These are phyloP conservation scores for Penicillium soppii DNA, from an alignment of 495 filamentous ascomycete species.

Conservation along the genomic window DNA sequence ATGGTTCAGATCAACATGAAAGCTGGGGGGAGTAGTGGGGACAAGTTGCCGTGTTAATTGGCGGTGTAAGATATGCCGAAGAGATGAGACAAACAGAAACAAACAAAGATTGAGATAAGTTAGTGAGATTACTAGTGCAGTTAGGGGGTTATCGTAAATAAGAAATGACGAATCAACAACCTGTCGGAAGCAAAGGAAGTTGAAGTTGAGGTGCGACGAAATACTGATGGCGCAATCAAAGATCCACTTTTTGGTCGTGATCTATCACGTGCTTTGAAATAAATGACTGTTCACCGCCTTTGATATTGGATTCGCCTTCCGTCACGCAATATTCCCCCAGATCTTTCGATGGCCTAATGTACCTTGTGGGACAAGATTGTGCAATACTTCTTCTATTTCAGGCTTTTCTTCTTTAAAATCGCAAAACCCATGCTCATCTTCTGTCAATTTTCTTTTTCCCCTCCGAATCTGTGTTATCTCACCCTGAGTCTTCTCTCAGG, in stretches of 20 bases:
- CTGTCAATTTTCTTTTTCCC: too few species aligned
- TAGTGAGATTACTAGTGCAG: too few species aligned
- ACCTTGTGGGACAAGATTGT: slow-evolving; percentile 1
- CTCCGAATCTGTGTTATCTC: neutral
- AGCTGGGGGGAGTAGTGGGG: neutral
- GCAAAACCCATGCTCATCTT: too few species aligned
- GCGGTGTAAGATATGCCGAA: neutral
- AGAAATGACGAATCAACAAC: neutral
- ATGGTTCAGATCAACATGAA: neutral
- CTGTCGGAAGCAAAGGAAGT: neutral
- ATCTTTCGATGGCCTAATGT: neutral
- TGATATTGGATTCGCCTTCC: neutral
- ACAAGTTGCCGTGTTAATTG: too few species aligned
- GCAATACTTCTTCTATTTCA: neutral
- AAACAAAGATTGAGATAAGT: too few species aligned
- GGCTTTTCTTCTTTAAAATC: neutral
- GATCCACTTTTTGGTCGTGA: too few species aligned
- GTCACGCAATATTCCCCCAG: slow-evolving; percentile 1
- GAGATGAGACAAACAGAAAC: neutral
- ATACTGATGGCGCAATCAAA: slow-evolving; percentile 6
- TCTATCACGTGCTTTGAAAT: slow-evolving; percentile 8
- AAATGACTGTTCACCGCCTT: neutral
- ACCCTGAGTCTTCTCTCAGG: neutral
- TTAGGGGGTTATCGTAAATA: too few species aligned
- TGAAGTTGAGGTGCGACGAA: neutral